A percentile compares a stretch with the other conserved stretches of the same genome.
These are phyloP conservation scores for Rhizopus stolonifer DNA, from an alignment of 371 early-diverging fungal genomes.

Conservation along the genomic window DNA sequence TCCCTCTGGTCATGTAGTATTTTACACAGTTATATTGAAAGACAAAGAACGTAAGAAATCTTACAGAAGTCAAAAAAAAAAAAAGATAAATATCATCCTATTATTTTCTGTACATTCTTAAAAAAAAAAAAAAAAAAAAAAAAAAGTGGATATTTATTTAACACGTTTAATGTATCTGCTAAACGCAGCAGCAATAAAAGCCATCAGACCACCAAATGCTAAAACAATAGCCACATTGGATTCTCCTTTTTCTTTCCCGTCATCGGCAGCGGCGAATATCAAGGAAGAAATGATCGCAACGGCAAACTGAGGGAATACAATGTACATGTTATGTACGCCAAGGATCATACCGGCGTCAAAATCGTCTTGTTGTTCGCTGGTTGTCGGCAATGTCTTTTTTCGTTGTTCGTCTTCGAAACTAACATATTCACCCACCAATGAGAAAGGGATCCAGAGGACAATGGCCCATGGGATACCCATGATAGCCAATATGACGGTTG, in stretches of 20 bases:
- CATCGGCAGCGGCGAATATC: constrained; percentile 51
- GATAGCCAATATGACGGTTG: constrained; percentile 56
- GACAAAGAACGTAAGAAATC: no score
- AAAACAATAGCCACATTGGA: constrained; percentile 56
- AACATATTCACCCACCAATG: constrained; percentile 71
- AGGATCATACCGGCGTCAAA: constrained; percentile 71
- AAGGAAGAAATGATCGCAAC: constrained; percentile 57
- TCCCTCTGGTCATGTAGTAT: no score
- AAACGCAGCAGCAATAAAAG: constrained; percentile 58
- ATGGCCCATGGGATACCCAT: constrained; percentile 76
- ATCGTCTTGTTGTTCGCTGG: constrained; percentile 31
- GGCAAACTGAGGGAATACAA: constrained; percentile 79
- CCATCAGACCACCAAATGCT: constrained; percentile 67
- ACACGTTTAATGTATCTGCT: constrained; percentile 47
- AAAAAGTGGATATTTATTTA: background rate
- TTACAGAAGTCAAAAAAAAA: no score
- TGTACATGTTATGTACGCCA: constrained; percentile 83
- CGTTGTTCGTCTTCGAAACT: constrained; percentile 38
- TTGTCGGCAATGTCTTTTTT: constrained; percentile 4
- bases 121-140: no score
- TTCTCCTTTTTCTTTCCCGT: constrained; percentile 17
- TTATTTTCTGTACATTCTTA: no score
- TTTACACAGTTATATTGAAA: no score
- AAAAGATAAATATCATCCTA: no score
- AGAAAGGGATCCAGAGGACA: constrained; percentile 75